These are phyloP conservation scores for Trichoderma endophyticum DNA, from an alignment of 2,329 filamentous ascomycete species.

Conservation along the genomic window DNA sequence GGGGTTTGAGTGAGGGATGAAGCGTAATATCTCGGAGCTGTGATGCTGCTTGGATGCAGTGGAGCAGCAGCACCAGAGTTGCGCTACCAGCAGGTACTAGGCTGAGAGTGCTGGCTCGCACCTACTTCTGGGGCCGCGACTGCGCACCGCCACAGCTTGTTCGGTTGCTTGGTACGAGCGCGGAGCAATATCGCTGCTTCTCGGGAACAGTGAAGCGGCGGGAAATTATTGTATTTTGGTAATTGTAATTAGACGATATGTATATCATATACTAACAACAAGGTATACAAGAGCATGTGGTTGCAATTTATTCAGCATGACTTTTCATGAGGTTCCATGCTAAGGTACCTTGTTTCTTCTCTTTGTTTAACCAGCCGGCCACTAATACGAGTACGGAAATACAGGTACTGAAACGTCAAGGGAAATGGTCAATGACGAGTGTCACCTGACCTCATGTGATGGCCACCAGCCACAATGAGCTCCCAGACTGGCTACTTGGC, in stretches of 20 bases:
- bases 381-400: not conserved
- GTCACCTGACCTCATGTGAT: slow-evolving; percentile 31
- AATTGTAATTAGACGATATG: not conserved
- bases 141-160: slow-evolving; percentile 13
- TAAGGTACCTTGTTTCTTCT: not conserved
- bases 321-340: not conserved
- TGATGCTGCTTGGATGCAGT: slow-evolving; percentile 9
- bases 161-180: not conserved
- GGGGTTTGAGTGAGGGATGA: slow-evolving; percentile 1
- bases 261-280: not conserved
- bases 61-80: slow-evolving; percentile 8
- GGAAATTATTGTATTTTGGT: not conserved
- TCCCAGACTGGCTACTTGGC: not conserved
- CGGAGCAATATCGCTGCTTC: not conserved
- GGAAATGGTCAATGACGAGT: slow-evolving; percentile 10
- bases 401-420: not conserved
- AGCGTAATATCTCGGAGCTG: slow-evolving; percentile 16
- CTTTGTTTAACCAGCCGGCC: not conserved
- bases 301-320: not conserved
- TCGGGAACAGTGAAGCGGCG: not conserved
- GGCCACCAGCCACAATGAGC: slow-evolving; percentile 28
- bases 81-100: not conserved
- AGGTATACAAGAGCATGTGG: not conserved
- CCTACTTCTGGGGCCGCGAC: slow-evolving; percentile 15
- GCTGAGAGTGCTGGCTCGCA: slow-evolving; percentile 6